phyloP scores from a whole-genome alignment of 176 grass and related monocot genomes.

The Areca catechu region DNA sequence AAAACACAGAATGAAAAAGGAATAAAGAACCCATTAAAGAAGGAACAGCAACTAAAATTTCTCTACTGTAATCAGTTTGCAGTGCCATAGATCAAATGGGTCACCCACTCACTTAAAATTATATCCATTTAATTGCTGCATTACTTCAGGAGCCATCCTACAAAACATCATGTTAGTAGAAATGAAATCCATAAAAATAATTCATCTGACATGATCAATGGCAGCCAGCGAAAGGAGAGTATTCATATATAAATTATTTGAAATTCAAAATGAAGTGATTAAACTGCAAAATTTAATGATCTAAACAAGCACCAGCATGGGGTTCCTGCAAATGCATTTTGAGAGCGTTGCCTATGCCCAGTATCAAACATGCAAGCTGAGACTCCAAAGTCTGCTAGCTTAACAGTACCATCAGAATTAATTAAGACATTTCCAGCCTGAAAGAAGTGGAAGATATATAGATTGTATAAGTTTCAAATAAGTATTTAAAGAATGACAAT shows the following conservation, averaged over 20 bases:
- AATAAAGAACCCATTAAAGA: neutral
- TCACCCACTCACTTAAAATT: slow-evolving; percentile 78
- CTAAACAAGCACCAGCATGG: slow-evolving; percentile 63
- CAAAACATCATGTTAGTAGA: neutral
- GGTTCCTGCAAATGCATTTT: slow-evolving; percentile 93
- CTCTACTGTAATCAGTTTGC: neutral
- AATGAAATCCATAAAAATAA: neutral
- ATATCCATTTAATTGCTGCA: slow-evolving; percentile 97
- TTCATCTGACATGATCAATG: too few species aligned
- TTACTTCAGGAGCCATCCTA: slow-evolving; percentile 99
- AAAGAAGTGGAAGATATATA: slow-evolving; percentile 40
- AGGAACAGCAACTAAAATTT: neutral
- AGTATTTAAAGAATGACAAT: too few species aligned
- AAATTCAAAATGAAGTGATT: too few species aligned
- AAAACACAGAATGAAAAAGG: neutral
- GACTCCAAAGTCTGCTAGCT: slow-evolving; percentile 88
- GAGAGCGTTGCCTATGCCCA: slow-evolving; percentile 75
- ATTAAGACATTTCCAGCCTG: slow-evolving; percentile 98
- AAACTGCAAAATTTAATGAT: too few species aligned
- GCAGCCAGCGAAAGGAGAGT: too few species aligned
- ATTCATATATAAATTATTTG: too few species aligned
- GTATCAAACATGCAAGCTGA: slow-evolving; percentile 98
- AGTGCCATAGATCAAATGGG: neutral
- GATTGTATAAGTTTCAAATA: neutral
- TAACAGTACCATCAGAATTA: slow-evolving; percentile 90